Percentiles rank a stretch among this genome's conserved stretches.
Evolutionary conservation across 257 asterid genomes (phyloP).

Genomic region (Capsicum chinense): DNA sequence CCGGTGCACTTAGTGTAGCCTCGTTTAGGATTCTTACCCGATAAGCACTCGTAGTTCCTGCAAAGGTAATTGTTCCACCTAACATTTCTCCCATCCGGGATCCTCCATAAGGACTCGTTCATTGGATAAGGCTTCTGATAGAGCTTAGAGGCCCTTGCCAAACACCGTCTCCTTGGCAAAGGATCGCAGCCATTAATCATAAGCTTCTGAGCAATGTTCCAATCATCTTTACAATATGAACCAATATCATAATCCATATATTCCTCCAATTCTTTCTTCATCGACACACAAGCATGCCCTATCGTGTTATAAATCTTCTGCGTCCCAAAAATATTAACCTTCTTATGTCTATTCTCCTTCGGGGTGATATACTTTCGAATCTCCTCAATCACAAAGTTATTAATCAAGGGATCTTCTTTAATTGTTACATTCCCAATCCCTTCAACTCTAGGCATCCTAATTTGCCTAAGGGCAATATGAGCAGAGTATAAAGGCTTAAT

Average conservation of each 20-base stretch:
- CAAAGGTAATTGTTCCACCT: constrained; percentile 88
- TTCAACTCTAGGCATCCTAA: constrained; percentile 61
- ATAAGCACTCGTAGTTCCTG: constrained; percentile 72
- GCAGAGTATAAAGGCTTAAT: constrained; percentile 80
- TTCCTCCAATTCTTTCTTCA: constrained; percentile 80
- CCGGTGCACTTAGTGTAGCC: constrained; percentile 74
- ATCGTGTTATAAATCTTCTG: constrained; percentile 68
- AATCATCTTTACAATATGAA: constrained; percentile 87
- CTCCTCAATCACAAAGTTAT: constrained; percentile 76
- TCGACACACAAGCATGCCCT: constrained; percentile 74
- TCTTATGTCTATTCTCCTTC: constrained; percentile 63
- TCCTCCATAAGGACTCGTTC: constrained; percentile 81
- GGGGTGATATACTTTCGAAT: constrained; percentile 86
- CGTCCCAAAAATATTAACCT: constrained; percentile 66
- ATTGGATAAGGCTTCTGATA: constrained; percentile 73
- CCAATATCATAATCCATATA: constrained; percentile 91
- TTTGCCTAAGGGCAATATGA: constrained; percentile 82
- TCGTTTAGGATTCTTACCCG: constrained; percentile 72
- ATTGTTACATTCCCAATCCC: constrained; percentile 43
- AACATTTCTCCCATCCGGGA: constrained; percentile 86
- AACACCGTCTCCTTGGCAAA: constrained; percentile 77
- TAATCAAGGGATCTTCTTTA: constrained; percentile 72
- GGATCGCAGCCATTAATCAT: constrained; percentile 91
- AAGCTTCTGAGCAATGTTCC: constrained; percentile 78
- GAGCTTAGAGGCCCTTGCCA: constrained; percentile 83